phyloP scores from a whole-genome alignment of 805 yeast species.

The Candida pseudoglaebosa region DNA sequence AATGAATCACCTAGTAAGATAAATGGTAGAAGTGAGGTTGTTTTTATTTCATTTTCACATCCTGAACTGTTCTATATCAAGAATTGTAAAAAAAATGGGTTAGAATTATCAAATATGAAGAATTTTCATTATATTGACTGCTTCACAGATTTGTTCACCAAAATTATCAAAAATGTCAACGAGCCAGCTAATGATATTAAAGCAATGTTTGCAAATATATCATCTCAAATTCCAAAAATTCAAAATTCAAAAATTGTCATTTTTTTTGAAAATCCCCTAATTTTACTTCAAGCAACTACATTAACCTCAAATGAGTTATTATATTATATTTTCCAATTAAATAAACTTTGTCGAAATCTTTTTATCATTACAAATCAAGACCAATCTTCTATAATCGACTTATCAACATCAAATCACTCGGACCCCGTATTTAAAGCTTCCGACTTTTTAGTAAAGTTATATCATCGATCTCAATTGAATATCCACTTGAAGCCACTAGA shows the following conservation, averaged over 20 bases:
- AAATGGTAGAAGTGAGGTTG: slow-evolving; percentile 24
- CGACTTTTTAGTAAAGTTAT: slow-evolving; percentile 44
- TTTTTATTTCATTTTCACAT: slow-evolving; percentile 33
- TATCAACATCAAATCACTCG: slow-evolving; percentile 15
- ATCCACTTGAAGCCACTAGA: slow-evolving; percentile 62
- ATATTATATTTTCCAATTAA: slow-evolving; percentile 29
- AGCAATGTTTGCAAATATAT: slow-evolving; percentile 17
- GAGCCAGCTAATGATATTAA: slow-evolving; percentile 13
- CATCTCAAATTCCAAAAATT: slow-evolving; percentile 7
- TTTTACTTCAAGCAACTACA: slow-evolving; percentile 41
- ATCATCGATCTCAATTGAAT: slow-evolving; percentile 49
- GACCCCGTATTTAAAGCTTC: slow-evolving; percentile 41
- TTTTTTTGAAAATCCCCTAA: slow-evolving; percentile 46
- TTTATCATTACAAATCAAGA: slow-evolving; percentile 38
- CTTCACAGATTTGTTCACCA: slow-evolving; percentile 42
- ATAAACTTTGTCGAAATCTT: slow-evolving; percentile 27
- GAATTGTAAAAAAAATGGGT: slow-evolving; percentile 36
- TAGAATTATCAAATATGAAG: slow-evolving; percentile 21
- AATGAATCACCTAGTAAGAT: slow-evolving; percentile 16
- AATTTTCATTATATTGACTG: slow-evolving; percentile 42
- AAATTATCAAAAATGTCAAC: slow-evolving; percentile 21
- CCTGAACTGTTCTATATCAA: slow-evolving; percentile 30
- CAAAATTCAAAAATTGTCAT: slow-evolving; percentile 19
- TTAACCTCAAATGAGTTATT: slow-evolving; percentile 32
- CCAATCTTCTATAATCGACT: slow-evolving; percentile 29